Conservation (phyloP, 768 basidiomycete genomes). For the Pleurotus citrinopileatus region DNA sequence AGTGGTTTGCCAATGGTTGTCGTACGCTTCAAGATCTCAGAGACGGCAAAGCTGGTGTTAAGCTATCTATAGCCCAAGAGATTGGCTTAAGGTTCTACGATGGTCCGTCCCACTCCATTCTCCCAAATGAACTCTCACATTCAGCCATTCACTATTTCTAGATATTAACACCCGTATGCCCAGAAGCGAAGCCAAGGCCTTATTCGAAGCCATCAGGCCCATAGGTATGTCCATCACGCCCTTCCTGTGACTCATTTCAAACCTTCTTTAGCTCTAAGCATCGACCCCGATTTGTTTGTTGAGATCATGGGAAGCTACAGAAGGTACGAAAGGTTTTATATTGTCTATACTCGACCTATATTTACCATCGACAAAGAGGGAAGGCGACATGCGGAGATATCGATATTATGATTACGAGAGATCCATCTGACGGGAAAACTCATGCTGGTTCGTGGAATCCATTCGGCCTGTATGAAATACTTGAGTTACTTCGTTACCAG, state of each 20-base stretch:
- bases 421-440: conserved; percentile 65
- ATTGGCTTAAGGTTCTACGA: conserved; percentile 72
- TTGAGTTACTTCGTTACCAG: conserved; percentile 29
- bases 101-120: conserved; percentile 35
- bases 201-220: conserved; percentile 71
- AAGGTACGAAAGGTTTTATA: conserved; percentile 37
- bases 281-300: conserved; percentile 71
- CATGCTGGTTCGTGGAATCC: conserved; percentile 64
- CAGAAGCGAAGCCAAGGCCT: conserved; percentile 68
- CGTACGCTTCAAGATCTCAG: conserved; percentile 75
- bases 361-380: conserved; percentile 46
- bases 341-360: background rate
- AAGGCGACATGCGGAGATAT: conserved; percentile 87
- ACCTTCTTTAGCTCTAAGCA: conserved; percentile 48
- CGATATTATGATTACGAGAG: conserved; percentile 83
- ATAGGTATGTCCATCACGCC: conserved; percentile 45
- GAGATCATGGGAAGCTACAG: conserved; percentile 94
- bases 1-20: conserved; percentile 77
- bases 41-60: conserved; percentile 57
- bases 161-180: conserved; percentile 89
- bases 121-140: background rate
- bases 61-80: conserved; percentile 54
- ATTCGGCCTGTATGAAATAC: background rate
- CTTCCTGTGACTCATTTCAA: background rate
- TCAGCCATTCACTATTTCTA: conserved; percentile 19